Percentiles rank a stretch among this genome's conserved stretches.
Evolutionary conservation across 495 filamentous ascomycete species (phyloP).

Genomic region (Tuber magnatum): DNA sequence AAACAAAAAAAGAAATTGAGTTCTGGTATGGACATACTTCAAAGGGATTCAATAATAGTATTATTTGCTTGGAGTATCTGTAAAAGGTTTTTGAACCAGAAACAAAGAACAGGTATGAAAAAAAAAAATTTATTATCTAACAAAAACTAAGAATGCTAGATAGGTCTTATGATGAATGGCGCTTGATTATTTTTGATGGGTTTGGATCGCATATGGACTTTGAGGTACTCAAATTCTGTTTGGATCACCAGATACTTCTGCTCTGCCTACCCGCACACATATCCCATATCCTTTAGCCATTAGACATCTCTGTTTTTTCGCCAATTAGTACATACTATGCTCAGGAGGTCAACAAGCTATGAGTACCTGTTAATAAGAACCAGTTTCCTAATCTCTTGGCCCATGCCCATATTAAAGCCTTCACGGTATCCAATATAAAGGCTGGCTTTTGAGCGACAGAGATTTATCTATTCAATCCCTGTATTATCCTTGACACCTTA

Average conservation of each 20-base stretch:
- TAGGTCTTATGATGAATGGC: too few relatives aligned
- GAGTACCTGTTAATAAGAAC: neutral
- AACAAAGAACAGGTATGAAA: too few relatives aligned
- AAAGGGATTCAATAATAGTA: constrained; percentile 12
- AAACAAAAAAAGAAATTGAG: neutral
- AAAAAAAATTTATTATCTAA: too few relatives aligned
- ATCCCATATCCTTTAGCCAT: neutral
- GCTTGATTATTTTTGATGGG: too few relatives aligned
- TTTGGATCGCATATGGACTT: too few relatives aligned
- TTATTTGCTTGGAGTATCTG: constrained; percentile 11
- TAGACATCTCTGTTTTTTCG: constrained; percentile 8
- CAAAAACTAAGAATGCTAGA: too few relatives aligned
- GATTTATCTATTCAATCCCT: constrained; percentile 1
- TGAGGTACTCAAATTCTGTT: too few relatives aligned
- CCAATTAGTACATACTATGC: neutral
- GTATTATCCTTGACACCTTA: neutral
- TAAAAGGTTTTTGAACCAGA: too few relatives aligned
- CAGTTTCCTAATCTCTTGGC: constrained; percentile 6
- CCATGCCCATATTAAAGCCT: neutral
- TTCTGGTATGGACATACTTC: constrained; percentile 16
- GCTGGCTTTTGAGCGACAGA: constrained; percentile 1
- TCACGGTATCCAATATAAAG: constrained; percentile 2
- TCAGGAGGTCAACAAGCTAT: neutral
- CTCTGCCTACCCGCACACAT: too few relatives aligned
- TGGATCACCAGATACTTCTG: too few relatives aligned